Evolutionary conservation across 495 filamentous ascomycete genomes (phyloP).

Genomic region (Daldinia decipiens): DNA sequence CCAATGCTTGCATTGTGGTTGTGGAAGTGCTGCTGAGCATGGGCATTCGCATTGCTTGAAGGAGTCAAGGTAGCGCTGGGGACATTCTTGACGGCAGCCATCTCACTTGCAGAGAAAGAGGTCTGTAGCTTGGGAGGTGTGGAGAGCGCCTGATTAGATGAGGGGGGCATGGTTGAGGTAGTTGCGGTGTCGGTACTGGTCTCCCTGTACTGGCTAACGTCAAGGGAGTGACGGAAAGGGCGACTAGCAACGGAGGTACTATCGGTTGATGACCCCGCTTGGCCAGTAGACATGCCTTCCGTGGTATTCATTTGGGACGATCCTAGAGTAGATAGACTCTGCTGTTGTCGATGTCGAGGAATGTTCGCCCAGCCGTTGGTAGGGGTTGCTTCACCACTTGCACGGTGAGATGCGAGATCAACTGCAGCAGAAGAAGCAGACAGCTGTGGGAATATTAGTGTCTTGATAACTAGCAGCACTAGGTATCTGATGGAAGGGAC

Average conservation of each 20-base stretch:
- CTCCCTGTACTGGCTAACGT: slow-evolving; percentile 58
- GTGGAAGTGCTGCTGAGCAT: slow-evolving; percentile 80
- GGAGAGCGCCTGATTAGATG: slow-evolving; percentile 55
- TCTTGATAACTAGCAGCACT: neutral
- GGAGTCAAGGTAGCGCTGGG: slow-evolving; percentile 46
- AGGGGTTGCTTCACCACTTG: slow-evolving; percentile 65
- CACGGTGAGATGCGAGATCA: slow-evolving; percentile 78
- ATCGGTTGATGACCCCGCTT: slow-evolving; percentile 50
- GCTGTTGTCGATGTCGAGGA: slow-evolving; percentile 81
- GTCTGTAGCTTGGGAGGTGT: slow-evolving; percentile 78
- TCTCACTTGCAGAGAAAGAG: slow-evolving; percentile 89
- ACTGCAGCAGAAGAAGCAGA: slow-evolving; percentile 84
- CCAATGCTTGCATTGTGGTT: slow-evolving; percentile 85
- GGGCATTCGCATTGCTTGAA: slow-evolving; percentile 65
- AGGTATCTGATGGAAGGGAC: neutral
- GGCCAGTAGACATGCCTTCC: slow-evolving; percentile 34
- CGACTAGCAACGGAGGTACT: slow-evolving; percentile 56
- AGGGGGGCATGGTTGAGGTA: slow-evolving; percentile 51
- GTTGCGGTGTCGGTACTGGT: slow-evolving; percentile 40
- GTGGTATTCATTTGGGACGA: slow-evolving; percentile 50
- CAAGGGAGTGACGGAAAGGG: slow-evolving; percentile 66
- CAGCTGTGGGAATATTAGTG: slow-evolving; percentile 57
- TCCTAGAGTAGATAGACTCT: slow-evolving; percentile 77
- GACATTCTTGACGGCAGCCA: slow-evolving; percentile 80
- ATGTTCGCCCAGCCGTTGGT: slow-evolving; percentile 71